These are phyloP conservation scores for Fagus crenata DNA, from an alignment of 306 rosid genomes.

Conservation along the genomic window DNA sequence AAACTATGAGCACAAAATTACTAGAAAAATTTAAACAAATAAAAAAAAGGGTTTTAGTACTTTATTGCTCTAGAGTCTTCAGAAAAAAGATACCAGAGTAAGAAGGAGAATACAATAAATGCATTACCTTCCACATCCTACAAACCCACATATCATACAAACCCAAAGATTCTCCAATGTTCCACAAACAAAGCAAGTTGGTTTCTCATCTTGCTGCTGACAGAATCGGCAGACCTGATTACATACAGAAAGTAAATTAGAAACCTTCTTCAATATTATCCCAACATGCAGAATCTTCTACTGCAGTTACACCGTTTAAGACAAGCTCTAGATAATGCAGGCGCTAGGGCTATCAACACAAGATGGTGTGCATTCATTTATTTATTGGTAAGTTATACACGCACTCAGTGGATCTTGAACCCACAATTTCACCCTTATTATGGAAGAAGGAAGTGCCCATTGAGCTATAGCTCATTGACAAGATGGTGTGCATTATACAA, in stretches of 20 bases:
- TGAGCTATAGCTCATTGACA: too few relatives aligned
- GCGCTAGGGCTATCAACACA: constrained; percentile 7
- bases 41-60: neutral
- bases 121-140: constrained; percentile 91
- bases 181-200: constrained; percentile 76
- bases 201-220: constrained; percentile 84
- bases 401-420: too few relatives aligned
- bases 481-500: neutral
- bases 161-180: constrained; percentile 77
- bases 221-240: constrained; percentile 83
- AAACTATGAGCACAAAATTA: neutral
- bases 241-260: constrained; percentile 33
- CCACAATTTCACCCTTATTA: too few relatives aligned
- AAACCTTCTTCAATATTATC: constrained; percentile 30
- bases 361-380: neutral
- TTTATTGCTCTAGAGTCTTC: constrained; percentile 10
- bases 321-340: constrained; percentile 11
- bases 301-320: neutral
- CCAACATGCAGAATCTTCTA: constrained; percentile 6
- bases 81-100: constrained; percentile 19
- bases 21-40: neutral
- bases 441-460: too few relatives aligned
- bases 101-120: constrained; percentile 24
- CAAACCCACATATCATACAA: constrained; percentile 91
- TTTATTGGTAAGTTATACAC: too few relatives aligned